These are phyloP conservation scores for Oryza australiensis DNA, from an alignment of 176 grass and related monocot genomes.

Conservation along the genomic window DNA sequence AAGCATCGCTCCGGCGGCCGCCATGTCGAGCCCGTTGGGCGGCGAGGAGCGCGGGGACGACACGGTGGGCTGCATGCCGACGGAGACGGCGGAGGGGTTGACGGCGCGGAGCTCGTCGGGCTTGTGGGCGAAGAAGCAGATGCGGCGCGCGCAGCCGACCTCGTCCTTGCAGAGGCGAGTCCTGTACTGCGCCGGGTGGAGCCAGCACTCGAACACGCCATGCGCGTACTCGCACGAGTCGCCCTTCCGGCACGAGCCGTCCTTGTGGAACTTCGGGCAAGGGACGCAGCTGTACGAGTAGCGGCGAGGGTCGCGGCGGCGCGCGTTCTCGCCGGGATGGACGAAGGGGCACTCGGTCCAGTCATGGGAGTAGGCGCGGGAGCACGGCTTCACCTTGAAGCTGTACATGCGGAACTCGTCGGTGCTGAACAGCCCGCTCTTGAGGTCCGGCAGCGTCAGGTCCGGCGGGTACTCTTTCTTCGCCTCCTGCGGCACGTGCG, in stretches of 20 bases:
- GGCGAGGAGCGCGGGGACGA: constrained; percentile 46
- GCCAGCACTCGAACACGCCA: constrained; percentile 92
- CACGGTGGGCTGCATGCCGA: constrained; percentile 60
- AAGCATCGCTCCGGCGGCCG: constrained; percentile 33
- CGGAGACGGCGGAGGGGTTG: constrained; percentile 67
- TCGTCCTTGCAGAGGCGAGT: constrained; percentile 83
- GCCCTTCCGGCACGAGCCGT: constrained; percentile 66
- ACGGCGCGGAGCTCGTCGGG: constrained; percentile 81
- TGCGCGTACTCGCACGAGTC: constrained; percentile 89
- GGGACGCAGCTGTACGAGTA: constrained; percentile 95
- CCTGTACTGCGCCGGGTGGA: constrained; percentile 88
- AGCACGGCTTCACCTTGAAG: constrained; percentile 99
- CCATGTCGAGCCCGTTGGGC: constrained; percentile 59
- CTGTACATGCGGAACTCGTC: constrained; percentile 97
- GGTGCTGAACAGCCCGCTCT: constrained; percentile 83
- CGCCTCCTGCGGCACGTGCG: constrained; percentile 5
- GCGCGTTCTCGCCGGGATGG: constrained; percentile 95
- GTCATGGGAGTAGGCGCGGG: constrained; percentile 95
- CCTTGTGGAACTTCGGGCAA: constrained; percentile 95
- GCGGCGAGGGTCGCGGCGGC: constrained; percentile 86
- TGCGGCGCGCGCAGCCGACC: constrained; percentile 62
- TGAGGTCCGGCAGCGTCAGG: constrained; percentile 86
- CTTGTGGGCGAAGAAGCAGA: constrained; percentile 94
- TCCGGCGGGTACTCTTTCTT: constrained; percentile 94
- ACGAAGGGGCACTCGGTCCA: constrained; percentile 99